These are phyloP conservation scores for Hemisphaericaspora lyxosophila DNA, from an alignment of 1,139 yeast genomes.

Conservation along the genomic window DNA sequence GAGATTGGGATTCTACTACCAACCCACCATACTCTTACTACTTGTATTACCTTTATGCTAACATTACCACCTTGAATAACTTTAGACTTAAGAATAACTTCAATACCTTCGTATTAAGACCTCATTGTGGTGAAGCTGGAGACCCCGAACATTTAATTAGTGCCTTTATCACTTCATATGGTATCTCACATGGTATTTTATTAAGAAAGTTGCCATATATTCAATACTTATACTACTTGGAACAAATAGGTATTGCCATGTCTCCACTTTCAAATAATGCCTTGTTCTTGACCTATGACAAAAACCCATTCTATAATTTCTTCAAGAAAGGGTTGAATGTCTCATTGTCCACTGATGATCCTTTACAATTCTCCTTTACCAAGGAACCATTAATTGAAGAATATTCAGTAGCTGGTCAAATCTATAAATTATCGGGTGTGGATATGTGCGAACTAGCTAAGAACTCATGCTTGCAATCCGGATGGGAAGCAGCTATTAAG, in stretches of 20 bases:
- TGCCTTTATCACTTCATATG: conserved; percentile 86
- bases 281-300: conserved; percentile 89
- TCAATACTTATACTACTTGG: conserved; percentile 88
- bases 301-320: conserved; percentile 86
- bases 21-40: conserved; percentile 99
- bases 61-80: conserved; percentile 79
- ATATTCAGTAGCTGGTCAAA: conserved; percentile 96
- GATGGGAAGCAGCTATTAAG: conserved; percentile 84
- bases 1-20: conserved; percentile 69
- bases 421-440: conserved; percentile 86
- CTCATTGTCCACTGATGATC: conserved; percentile 75
- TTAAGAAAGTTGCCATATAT: conserved; percentile 91
- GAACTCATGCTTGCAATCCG: conserved; percentile 86
- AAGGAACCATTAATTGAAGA: conserved; percentile 98
- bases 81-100: conserved; percentile 73
- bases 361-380: conserved; percentile 89
- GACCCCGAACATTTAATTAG: conserved; percentile 95
- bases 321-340: conserved; percentile 93
- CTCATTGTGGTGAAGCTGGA: conserved; percentile 99
- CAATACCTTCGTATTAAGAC: conserved; percentile 89
- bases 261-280: conserved; percentile 97
- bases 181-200: conserved; percentile 92
- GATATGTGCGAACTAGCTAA: conserved; percentile 95
- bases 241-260: conserved; percentile 98
- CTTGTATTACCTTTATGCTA: conserved; percentile 83